These are phyloP conservation scores for Bipolaris victoriae DNA, from an alignment of 2,329 filamentous ascomycete species.

Conservation along the genomic window DNA sequence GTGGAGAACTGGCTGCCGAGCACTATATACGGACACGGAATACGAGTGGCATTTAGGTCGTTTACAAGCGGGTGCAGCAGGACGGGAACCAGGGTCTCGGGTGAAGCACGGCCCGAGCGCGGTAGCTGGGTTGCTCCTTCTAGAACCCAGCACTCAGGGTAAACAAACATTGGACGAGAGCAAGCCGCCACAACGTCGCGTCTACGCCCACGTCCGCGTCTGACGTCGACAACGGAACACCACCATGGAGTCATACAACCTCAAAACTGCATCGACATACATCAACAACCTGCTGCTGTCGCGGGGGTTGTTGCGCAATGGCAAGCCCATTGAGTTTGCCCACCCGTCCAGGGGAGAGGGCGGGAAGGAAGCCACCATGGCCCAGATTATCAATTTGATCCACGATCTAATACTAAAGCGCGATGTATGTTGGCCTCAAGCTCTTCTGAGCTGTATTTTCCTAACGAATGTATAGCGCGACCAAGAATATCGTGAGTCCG, in stretches of 20 bases:
- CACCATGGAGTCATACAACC: constrained; percentile 56
- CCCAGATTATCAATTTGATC: constrained; percentile 86
- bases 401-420: constrained; percentile 90
- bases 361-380: constrained; percentile 73
- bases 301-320: constrained; percentile 66
- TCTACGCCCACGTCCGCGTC: constrained; percentile 15
- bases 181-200: constrained; percentile 6
- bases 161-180: constrained; percentile 23
- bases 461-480: constrained; percentile 69
- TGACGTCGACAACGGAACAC: constrained; percentile 35
- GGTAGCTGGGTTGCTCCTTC: constrained; percentile 13
- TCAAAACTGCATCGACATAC: constrained; percentile 67
- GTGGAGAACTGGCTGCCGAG: neutral
- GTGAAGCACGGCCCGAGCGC: constrained; percentile 6
- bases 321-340: constrained; percentile 82
- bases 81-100: neutral
- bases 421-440: constrained; percentile 66
- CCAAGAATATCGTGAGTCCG: constrained; percentile 82
- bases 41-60: neutral
- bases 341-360: constrained; percentile 68
- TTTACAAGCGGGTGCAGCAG: neutral
- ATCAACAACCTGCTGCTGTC: constrained; percentile 71
- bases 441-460: neutral
- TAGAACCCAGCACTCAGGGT: constrained; percentile 7
- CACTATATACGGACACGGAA: neutral